phyloP scores from a whole-genome alignment of 2,329 filamentous ascomycete species.

The Trichoderma brevicompactum region DNA sequence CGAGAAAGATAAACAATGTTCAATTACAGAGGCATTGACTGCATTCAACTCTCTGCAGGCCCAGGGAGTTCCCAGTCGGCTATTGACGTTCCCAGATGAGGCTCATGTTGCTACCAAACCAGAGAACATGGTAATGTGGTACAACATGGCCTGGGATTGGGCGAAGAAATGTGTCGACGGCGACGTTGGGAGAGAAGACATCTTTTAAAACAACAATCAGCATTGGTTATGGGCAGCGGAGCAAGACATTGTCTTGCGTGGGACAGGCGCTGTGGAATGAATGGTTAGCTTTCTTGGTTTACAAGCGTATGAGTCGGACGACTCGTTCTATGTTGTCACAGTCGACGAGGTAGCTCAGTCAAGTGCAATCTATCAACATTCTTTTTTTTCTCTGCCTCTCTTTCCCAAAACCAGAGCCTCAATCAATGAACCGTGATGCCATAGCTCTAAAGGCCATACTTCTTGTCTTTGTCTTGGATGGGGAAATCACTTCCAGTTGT shows the following conservation, averaged over 20 bases:
- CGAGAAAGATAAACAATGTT: conserved; percentile 66
- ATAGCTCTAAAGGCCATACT: conserved; percentile 1
- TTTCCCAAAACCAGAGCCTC: no score
- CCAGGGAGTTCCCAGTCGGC: conserved; percentile 67
- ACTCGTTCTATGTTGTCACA: no score
- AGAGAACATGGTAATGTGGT: conserved; percentile 72
- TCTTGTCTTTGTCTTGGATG: conserved; percentile 65
- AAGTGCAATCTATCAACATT: no score
- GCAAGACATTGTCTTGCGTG: not conserved
- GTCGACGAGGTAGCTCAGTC: no score
- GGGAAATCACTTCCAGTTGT: conserved; percentile 70
- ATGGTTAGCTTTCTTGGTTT: no score
- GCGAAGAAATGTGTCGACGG: conserved; percentile 57
- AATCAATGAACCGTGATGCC: no score
- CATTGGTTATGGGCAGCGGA: not conserved
- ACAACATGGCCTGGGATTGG: conserved; percentile 69
- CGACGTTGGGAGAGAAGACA: conserved; percentile 33
- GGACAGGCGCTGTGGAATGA: not conserved
- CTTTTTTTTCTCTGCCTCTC: no score
- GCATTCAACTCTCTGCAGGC: conserved; percentile 75
- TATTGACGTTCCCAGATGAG: conserved; percentile 75
- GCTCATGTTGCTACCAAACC: conserved; percentile 71
- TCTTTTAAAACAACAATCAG: not conserved
- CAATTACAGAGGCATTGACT: conserved; percentile 60
- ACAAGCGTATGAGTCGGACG: no score